These are phyloP conservation scores for Entomortierella beljakovae DNA, from an alignment of 192 early-diverging fungal genomes.

Conservation along the genomic window DNA sequence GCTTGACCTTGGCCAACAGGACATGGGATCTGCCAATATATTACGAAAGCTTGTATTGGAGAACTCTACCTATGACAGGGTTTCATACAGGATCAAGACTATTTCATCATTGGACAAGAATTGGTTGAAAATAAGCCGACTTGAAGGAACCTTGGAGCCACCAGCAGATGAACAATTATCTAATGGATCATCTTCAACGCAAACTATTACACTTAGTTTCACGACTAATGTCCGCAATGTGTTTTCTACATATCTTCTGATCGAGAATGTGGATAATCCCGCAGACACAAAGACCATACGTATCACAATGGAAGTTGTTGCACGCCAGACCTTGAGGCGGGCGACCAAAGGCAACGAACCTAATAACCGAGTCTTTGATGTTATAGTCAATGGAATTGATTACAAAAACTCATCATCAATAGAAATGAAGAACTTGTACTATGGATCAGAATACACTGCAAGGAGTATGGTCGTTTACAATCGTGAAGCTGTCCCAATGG, in stretches of 20 bases:
- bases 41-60: conserved; percentile 76
- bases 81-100: conserved; percentile 72
- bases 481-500: conserved; percentile 76
- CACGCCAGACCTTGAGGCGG: conserved; percentile 60
- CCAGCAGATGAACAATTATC: conserved; percentile 34
- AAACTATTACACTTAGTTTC: conserved; percentile 73
- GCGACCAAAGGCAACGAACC: conserved; percentile 36
- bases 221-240: conserved; percentile 67
- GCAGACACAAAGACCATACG: conserved; percentile 79
- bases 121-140: conserved; percentile 76
- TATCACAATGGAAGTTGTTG: conserved; percentile 74
- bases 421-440: conserved; percentile 78
- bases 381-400: conserved; percentile 75
- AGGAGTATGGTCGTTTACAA: conserved; percentile 81
- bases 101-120: conserved; percentile 65
- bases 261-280: conserved; percentile 81
- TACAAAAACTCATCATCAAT: conserved; percentile 61
- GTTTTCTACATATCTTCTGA: conserved; percentile 76
- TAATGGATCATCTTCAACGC: conserved; percentile 32
- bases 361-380: conserved; percentile 78
- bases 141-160: conserved; percentile 78
- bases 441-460: conserved; percentile 77
- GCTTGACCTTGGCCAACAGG: conserved; percentile 84
- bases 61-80: conserved; percentile 59
- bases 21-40: conserved; percentile 65